A percentile compares a stretch with the other conserved stretches of the same genome.
phyloP scores from a whole-genome alignment of 495 filamentous ascomycete genomes.

The Pseudotulostoma volvatum region DNA sequence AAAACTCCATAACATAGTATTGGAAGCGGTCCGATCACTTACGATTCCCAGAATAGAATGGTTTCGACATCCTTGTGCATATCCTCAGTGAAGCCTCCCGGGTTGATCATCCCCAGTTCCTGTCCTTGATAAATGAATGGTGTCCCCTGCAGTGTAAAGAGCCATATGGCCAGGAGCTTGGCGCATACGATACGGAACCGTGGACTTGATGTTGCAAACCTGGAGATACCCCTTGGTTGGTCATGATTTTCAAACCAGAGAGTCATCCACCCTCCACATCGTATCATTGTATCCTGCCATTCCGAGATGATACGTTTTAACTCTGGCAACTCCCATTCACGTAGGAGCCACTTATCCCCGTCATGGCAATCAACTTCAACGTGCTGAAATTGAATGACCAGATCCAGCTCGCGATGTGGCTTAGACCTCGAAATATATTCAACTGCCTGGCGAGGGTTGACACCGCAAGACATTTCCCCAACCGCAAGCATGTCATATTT shows the following conservation, averaged over 20 bases:
- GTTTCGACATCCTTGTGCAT: conserved; percentile 47
- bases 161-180: conserved; percentile 39
- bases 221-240: conserved; percentile 36
- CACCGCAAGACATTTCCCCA: conserved; percentile 40
- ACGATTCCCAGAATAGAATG: conserved; percentile 33
- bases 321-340: conserved; percentile 26
- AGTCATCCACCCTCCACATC: conserved; percentile 37
- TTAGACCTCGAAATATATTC: conserved; percentile 29
- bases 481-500: conserved; percentile 40
- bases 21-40: conserved; percentile 18
- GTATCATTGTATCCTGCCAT: conserved; percentile 10
- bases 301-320: conserved; percentile 33
- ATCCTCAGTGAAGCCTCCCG: conserved; percentile 33
- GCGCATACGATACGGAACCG: conserved; percentile 22
- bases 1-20: conserved; percentile 44
- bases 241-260: conserved; percentile 49
- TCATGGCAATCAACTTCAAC: conserved; percentile 33
- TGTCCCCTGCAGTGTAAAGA: conserved; percentile 38
- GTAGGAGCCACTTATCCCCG: conserved; percentile 22
- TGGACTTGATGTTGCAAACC: conserved; percentile 28
- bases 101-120: conserved; percentile 51
- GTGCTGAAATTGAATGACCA: conserved; percentile 45
- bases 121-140: conserved; percentile 50
- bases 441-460: conserved; percentile 30
- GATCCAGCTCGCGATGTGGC: conserved; percentile 30